Evolutionary conservation across 2,329 filamentous ascomycete species (phyloP).

Genomic region (Emergomyces orientalis): DNA sequence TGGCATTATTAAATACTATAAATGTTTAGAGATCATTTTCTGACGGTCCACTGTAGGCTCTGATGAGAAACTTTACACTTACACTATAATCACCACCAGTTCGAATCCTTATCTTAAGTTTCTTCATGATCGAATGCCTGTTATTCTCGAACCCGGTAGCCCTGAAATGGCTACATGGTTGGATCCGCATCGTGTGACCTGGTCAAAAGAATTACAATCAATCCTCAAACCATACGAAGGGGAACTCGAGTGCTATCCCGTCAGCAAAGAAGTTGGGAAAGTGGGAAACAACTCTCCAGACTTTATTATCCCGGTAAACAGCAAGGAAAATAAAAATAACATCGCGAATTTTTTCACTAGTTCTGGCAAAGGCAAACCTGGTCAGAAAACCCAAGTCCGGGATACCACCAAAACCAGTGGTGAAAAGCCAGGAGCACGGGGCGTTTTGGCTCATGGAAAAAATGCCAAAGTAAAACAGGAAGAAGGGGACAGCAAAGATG

Average conservation of each 20-base stretch:
- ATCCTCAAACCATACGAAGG: slow-evolving; percentile 71
- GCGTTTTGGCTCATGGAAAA: slow-evolving; percentile 23
- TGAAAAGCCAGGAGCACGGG: slow-evolving; percentile 24
- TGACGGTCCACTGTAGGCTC: slow-evolving; percentile 36
- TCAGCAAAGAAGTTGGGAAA: slow-evolving; percentile 83
- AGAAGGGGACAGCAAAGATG: slow-evolving; percentile 24
- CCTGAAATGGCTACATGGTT: slow-evolving; percentile 65
- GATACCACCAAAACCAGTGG: slow-evolving; percentile 25
- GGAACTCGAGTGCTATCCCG: slow-evolving; percentile 74
- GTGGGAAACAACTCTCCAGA: slow-evolving; percentile 81
- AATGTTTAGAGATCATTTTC: neutral
- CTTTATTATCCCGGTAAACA: slow-evolving; percentile 75
- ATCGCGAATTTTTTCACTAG: slow-evolving; percentile 88
- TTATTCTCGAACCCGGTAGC: slow-evolving; percentile 71
- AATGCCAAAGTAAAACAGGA: slow-evolving; percentile 30
- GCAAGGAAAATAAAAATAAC: slow-evolving; percentile 80
- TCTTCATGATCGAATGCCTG: slow-evolving; percentile 91
- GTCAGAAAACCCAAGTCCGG: neutral
- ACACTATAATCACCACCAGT: slow-evolving; percentile 86
- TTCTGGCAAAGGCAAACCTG: slow-evolving; percentile 27
- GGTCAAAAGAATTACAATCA: slow-evolving; percentile 68
- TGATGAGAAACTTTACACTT: slow-evolving; percentile 68
- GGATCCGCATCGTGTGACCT: slow-evolving; percentile 60
- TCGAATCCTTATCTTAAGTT: slow-evolving; percentile 76
- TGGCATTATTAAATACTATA: neutral